A percentile compares a stretch with the other conserved stretches of the same genome.
Evolutionary conservation across 108 stramenopile species (phyloP).

Genomic region (Skeletonema grethae): DNA sequence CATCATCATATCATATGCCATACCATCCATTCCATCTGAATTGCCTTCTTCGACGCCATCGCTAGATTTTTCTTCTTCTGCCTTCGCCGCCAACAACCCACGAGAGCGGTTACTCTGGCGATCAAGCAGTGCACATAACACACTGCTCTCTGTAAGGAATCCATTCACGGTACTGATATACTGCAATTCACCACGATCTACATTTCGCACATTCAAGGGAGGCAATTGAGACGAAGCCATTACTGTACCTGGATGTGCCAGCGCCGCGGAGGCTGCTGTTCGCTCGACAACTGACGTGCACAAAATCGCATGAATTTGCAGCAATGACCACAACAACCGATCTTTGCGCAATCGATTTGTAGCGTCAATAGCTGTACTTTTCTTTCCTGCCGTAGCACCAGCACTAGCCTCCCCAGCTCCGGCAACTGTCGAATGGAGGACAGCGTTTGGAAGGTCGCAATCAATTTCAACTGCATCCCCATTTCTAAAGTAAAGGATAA

Average conservation of each 20-base stretch:
- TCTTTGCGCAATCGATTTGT: constrained; percentile 72
- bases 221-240: constrained; percentile 44
- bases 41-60: constrained; percentile 18
- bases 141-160: constrained; percentile 64
- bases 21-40: constrained; percentile 67
- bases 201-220: constrained; percentile 73
- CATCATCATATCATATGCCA: constrained; percentile 91
- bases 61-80: constrained; percentile 30
- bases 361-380: constrained; percentile 49
- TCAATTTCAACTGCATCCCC: constrained; percentile 83
- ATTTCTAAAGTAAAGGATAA: constrained; percentile 76
- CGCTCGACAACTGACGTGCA: constrained; percentile 84
- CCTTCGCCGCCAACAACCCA: constrained; percentile 14
- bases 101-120: constrained; percentile 63
- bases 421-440: constrained; percentile 17
- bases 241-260: constrained; percentile 34
- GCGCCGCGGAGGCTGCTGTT: constrained; percentile 41
- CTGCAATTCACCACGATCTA: constrained; percentile 83
- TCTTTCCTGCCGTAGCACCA: constrained; percentile 1
- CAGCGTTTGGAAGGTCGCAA: constrained; percentile 56
- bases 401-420: constrained; percentile 29
- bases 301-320: constrained; percentile 87
- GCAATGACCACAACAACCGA: constrained; percentile 79
- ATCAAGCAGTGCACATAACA: constrained; percentile 71
- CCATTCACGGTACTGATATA: constrained; percentile 83